Base-by-base conservation (phyloP, 2,329 filamentous ascomycete genomes). In the Calonectria pseudoreteaudii region DNA sequence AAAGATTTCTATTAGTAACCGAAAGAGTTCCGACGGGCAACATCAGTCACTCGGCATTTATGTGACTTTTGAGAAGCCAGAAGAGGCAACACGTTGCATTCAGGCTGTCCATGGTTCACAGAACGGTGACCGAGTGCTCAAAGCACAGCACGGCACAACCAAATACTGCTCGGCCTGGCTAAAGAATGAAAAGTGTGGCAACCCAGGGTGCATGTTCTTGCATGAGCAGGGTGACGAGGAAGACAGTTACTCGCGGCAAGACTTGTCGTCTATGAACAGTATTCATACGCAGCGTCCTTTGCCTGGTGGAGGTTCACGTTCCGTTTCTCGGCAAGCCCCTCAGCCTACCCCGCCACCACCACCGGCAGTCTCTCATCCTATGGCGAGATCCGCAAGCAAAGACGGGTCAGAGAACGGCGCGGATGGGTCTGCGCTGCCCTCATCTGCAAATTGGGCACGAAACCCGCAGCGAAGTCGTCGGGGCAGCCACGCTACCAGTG, bases 141-240 rank as follows among this genome's bases (percentile, higher is more conserved):
- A 95, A 87, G 96, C 91, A 5, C 93, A 92, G 81, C 85, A 92
- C 68, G 97, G 97, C 30, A 99, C 97, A 0, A 99, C 97, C 6
- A 99, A 99, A 84, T 99, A 99, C 85, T 99, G 97, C 84, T 99
- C 97, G 0, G 96, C 97, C 5, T 99, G 97, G 88, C 89, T 99
- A 23, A 94, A 97, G 72, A 95, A 97, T 78, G 97, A 99, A 84
- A 94, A 93, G 77, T 99, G 97, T 85, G 95, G 94, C 71, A 99
- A 99, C 81, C 93, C 96, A 66, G 96, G 97, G 76, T 99, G 97
- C 87, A 99, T 98, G 91, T 99, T 99, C 84, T 86, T 99, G 66
- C 97, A 99, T 82, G 97, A 99, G 85, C 94, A 97, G 49, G 97
- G 97, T n/a, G 97, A 99, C 82, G 97, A 98, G 80, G 96, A 97